Conservation (phyloP, 2,329 filamentous ascomycete genomes). For the Microdochium trichocladiopsis region DNA sequence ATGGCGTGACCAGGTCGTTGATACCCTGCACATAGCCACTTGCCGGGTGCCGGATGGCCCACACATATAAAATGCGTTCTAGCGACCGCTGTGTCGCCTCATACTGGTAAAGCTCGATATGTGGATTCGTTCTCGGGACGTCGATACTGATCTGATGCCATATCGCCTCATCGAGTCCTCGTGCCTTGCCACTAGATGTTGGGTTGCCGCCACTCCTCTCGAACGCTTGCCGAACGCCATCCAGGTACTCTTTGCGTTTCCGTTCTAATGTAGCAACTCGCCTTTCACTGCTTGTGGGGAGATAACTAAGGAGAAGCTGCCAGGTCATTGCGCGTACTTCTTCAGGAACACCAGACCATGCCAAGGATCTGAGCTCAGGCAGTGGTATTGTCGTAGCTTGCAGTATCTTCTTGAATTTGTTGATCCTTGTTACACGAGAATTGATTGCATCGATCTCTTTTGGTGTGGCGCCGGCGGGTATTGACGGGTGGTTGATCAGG, state of each 20-base stretch:
- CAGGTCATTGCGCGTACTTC: conserved; percentile 99
- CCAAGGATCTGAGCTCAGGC: conserved; percentile 72
- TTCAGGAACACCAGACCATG: conserved; percentile 91
- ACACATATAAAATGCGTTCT: conserved; percentile 92
- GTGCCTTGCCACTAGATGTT: conserved; percentile 35
- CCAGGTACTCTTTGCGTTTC: conserved; percentile 93
- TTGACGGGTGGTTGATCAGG: conserved; percentile 79
- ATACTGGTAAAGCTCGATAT: conserved; percentile 90
- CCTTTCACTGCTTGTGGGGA: conserved; percentile 93
- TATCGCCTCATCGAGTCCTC: conserved; percentile 87
- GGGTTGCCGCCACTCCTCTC: conserved; percentile 51
- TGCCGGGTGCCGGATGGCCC: conserved; percentile 95
- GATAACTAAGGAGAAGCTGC: conserved; percentile 90
- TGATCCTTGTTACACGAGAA: conserved; percentile 85
- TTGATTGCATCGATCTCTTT: conserved; percentile 85
- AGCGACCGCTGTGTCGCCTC: conserved; percentile 92
- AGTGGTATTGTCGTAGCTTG: conserved; percentile 87
- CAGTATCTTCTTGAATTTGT: conserved; percentile 95
- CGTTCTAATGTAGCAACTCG: conserved; percentile 84
- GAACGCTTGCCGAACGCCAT: conserved; percentile 73
- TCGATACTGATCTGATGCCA: conserved; percentile 99
- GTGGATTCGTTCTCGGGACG: conserved; percentile 90
- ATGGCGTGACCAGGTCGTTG: conserved; percentile 94
- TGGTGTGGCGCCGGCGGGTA: conserved; percentile 64
- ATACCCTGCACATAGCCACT: conserved; percentile 98